phyloP scores from a whole-genome alignment of 177 flowering plant genomes.

The Vitis hybrid region DNA sequence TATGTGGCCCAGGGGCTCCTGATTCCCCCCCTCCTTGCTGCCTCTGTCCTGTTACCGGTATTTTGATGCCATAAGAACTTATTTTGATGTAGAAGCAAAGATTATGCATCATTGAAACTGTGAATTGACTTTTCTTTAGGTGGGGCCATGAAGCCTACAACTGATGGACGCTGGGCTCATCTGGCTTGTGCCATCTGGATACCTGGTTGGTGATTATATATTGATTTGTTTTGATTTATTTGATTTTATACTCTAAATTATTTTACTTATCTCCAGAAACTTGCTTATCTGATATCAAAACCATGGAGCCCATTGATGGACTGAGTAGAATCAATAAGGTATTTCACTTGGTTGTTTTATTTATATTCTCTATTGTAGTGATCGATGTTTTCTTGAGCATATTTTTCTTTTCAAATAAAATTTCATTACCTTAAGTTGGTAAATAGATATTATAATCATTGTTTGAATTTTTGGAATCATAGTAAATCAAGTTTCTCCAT shows the following conservation, averaged over 20 bases:
- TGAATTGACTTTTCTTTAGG: conserved; percentile 41
- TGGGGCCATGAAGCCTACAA: conserved; percentile 97
- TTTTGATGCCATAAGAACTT: not conserved
- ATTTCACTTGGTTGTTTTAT: conserved; percentile 8
- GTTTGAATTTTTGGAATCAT: not conserved
- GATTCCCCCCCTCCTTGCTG: conserved; percentile 74
- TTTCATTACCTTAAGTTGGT: not conserved
- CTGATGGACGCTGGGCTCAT: conserved; percentile 99
- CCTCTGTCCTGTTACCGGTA: conserved; percentile 93
- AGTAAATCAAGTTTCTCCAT: not conserved
- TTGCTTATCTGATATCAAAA: conserved; percentile 84
- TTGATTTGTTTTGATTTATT: conserved; percentile 6
- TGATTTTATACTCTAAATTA: not conserved
- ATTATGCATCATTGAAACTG: conserved; percentile 16
- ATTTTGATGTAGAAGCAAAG: not conserved
- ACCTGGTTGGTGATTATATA: conserved; percentile 62
- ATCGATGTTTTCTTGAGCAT: not conserved
- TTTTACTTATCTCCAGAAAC: conserved; percentile 59
- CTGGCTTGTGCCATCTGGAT: conserved; percentile 99
- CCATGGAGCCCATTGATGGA: conserved; percentile 98
- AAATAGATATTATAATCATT: not conserved
- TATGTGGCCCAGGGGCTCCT: conserved; percentile 87
- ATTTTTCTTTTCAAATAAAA: not conserved
- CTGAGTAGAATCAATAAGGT: conserved; percentile 82
- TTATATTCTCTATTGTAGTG: not conserved